Percentiles rank a stretch among this genome's conserved stretches.
Conservation (phyloP, 495 filamentous ascomycete genomes). For the Penicillium ucsense region DNA sequence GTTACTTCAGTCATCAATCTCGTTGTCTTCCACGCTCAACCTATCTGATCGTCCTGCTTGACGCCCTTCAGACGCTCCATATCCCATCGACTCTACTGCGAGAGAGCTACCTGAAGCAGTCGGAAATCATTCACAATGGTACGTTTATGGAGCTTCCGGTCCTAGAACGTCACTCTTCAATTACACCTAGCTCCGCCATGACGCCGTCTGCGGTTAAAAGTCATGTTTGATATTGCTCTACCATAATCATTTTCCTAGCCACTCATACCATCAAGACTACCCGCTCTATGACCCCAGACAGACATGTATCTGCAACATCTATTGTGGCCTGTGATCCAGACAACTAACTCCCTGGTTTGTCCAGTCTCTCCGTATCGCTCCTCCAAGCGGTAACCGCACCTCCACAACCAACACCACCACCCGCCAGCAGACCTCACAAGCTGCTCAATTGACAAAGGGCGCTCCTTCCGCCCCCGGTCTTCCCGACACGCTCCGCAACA, state of each 20-base stretch:
- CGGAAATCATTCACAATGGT: conserved; percentile 23
- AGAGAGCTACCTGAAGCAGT: background rate
- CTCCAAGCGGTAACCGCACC: conserved; percentile 48
- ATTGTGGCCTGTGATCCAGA: background rate
- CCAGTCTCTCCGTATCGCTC: conserved; percentile 85
- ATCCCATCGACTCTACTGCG: background rate
- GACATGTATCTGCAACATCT: background rate
- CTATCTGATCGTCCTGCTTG: background rate
- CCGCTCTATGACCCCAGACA: background rate
- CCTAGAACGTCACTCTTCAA: conserved; percentile 3
- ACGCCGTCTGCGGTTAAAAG: background rate
- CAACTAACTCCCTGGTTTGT: conserved; percentile 10
- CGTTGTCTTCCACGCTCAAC: conserved; percentile 3
- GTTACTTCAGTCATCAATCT: conserved; percentile 9
- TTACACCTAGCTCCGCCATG: background rate
- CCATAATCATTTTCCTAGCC: background rate
- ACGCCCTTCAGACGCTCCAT: background rate
- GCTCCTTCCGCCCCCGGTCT: conserved; percentile 86
- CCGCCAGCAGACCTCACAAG: conserved; percentile 21
- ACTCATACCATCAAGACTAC: background rate
- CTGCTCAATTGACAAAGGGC: conserved; percentile 39
- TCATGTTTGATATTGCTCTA: background rate
- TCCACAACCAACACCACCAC: conserved; percentile 48
- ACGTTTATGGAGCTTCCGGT: conserved; percentile 20
- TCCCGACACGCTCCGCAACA: conserved; percentile 82